phyloP scores from a whole-genome alignment of 1,284 basidiomycete genomes.

The Moesziomyces aphidis region DNA sequence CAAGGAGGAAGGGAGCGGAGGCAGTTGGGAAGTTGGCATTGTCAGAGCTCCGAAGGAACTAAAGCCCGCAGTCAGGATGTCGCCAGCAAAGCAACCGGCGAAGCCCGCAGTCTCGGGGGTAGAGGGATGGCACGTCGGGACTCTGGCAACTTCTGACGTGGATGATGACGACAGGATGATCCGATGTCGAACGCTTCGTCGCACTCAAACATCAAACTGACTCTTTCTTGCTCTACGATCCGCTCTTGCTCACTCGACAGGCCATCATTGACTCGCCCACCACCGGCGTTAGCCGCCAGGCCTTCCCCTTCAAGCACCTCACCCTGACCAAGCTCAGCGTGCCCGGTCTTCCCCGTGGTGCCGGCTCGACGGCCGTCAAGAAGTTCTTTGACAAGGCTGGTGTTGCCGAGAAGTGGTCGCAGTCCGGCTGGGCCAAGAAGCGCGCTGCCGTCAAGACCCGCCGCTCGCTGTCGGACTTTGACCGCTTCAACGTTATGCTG shows the following conservation, averaged over 20 bases:
- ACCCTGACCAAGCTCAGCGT: slow-evolving; percentile 89
- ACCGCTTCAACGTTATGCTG: slow-evolving; percentile 77
- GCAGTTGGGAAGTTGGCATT: no score
- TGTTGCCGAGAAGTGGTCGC: slow-evolving; percentile 79
- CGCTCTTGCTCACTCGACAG: slow-evolving; percentile 69
- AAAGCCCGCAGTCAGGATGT: no score
- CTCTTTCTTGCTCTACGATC: neutral
- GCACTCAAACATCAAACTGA: slow-evolving; percentile 8
- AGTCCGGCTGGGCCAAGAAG: slow-evolving; percentile 90
- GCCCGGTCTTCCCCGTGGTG: slow-evolving; percentile 86
- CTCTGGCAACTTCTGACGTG: no score
- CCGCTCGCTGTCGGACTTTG: slow-evolving; percentile 87
- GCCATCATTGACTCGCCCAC: slow-evolving; percentile 95
- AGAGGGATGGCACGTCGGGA: no score
- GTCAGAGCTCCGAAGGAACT: no score
- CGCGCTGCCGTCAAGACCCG: slow-evolving; percentile 81
- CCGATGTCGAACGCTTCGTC: neutral
- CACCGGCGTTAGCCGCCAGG: slow-evolving; percentile 89
- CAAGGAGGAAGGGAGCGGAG: no score
- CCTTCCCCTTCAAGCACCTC: slow-evolving; percentile 91
- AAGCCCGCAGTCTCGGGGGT: no score
- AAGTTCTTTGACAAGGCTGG: slow-evolving; percentile 88
- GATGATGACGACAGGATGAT: neutral
- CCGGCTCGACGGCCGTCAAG: slow-evolving; percentile 83
- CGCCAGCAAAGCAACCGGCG: no score